A percentile compares a stretch with the other conserved stretches of the same genome.
Conservation (phyloP, 2,329 filamentous ascomycete species). For the Pseudogymnoascus sp. region DNA sequence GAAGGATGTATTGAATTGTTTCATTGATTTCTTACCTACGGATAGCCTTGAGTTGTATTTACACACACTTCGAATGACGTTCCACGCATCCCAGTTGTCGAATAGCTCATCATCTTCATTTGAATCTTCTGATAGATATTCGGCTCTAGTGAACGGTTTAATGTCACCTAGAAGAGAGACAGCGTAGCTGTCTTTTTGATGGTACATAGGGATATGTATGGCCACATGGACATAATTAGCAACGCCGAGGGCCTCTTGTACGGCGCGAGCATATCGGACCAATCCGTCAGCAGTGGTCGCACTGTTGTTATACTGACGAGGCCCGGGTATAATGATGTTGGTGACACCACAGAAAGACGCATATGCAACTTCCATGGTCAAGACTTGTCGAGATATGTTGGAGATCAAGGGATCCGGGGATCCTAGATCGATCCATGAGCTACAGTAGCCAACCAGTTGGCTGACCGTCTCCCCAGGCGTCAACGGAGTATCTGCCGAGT, state of each 20-base stretch:
- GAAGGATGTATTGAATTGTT: conserved; percentile 17
- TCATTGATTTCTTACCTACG: conserved; percentile 61
- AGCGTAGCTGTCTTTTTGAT: conserved; percentile 50
- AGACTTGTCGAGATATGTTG: conserved; percentile 79
- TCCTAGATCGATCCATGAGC: conserved; percentile 86
- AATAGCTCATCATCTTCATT: conserved; percentile 50
- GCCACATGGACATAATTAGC: conserved; percentile 73
- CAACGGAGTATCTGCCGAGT: conserved; percentile 70
- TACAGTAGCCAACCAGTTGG: conserved; percentile 72
- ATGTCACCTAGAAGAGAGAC: conserved; percentile 30
- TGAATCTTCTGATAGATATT: conserved; percentile 23
- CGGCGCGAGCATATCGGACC: conserved; percentile 73
- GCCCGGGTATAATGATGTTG: conserved; percentile 76
- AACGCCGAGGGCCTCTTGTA: conserved; percentile 70
- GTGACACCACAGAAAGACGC: conserved; percentile 89
- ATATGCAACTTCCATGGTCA: conserved; percentile 88
- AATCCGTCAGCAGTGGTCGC: conserved; percentile 43
- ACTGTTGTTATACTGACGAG: conserved; percentile 54
- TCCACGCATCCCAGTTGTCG: conserved; percentile 89
- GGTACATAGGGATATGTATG: conserved; percentile 77
- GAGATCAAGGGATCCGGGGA: conserved; percentile 77
- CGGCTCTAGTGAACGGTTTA: conserved; percentile 24
- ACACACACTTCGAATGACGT: conserved; percentile 76
- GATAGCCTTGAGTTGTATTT: conserved; percentile 75
- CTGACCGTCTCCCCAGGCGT: conserved; percentile 61